These are phyloP conservation scores for Colletotrichum acutatum DNA, from an alignment of 2,329 filamentous ascomycete species.

Conservation along the genomic window DNA sequence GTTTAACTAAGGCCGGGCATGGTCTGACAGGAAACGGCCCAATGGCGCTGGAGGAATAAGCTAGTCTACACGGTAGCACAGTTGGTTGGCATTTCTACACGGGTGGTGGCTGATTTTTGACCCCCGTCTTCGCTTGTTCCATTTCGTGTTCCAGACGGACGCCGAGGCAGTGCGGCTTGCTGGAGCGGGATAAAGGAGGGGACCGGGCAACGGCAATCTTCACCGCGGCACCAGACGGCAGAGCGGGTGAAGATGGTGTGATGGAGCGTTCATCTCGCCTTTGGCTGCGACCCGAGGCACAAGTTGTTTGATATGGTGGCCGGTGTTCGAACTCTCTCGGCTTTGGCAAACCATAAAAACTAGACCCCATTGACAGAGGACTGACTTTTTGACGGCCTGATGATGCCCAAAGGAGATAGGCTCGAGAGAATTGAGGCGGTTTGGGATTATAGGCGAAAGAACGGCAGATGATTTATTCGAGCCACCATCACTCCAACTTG, in stretches of 20 bases:
- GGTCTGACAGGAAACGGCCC: slow-evolving; percentile 20
- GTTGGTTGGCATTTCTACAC: neutral
- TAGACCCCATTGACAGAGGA: neutral
- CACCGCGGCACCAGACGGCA: neutral
- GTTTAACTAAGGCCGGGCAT: slow-evolving; percentile 16
- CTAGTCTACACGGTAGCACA: neutral
- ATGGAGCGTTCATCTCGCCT: slow-evolving; percentile 16
- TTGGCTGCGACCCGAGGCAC: neutral
- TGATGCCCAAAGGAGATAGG: neutral
- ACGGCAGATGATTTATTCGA: neutral
- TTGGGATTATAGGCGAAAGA: neutral
- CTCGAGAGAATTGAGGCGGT: neutral
- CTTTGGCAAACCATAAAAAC: slow-evolving; percentile 1
- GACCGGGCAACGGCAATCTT: neutral
- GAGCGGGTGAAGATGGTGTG: neutral
- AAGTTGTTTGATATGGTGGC: slow-evolving; percentile 5
- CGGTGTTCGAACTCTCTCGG: slow-evolving; percentile 8
- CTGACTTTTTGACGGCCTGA: neutral
- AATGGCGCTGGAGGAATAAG: neutral
- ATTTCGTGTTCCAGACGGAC: slow-evolving; percentile 15
- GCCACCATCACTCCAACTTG: neutral
- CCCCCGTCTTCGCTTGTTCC: slow-evolving; percentile 17
- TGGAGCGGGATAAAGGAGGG: neutral
- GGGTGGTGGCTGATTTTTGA: neutral
- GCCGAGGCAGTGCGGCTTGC: neutral